These are phyloP conservation scores for Hymenoscyphus repandus DNA, from an alignment of 2,329 filamentous ascomycete genomes.

Conservation along the genomic window DNA sequence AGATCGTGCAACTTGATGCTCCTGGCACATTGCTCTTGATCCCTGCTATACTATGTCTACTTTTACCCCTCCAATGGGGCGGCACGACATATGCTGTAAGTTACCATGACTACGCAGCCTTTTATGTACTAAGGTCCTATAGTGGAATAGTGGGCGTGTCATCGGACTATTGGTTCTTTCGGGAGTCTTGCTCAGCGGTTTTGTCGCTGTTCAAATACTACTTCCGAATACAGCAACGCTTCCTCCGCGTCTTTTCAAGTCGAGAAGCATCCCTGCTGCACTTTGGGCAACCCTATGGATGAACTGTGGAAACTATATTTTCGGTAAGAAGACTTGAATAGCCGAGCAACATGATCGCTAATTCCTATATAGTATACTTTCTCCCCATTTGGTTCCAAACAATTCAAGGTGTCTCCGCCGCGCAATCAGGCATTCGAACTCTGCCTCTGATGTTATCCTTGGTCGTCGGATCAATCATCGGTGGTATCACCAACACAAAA, in stretches of 20 bases:
- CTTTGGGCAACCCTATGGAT: conserved; percentile 20
- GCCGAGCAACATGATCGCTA: not conserved
- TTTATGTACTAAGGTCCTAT: not conserved
- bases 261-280: conserved; percentile 29
- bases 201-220: conserved; percentile 31
- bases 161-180: conserved; percentile 31
- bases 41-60: conserved; percentile 35
- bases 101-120: not conserved
- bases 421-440: conserved; percentile 5
- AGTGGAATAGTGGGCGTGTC: conserved; percentile 24
- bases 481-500: conserved; percentile 11
- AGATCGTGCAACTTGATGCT: conserved; percentile 37
- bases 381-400: conserved; percentile 15
- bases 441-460: conserved; percentile 13
- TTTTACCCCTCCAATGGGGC: conserved; percentile 42
- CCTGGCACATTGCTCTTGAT: conserved; percentile 39
- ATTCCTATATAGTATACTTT: not conserved
- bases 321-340: conserved; percentile 5
- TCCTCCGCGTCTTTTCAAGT: conserved; percentile 33
- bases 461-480: conserved; percentile 24
- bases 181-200: conserved; percentile 26
- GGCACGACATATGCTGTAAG: conserved; percentile 31
- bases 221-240: conserved; percentile 34
- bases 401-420: conserved; percentile 2
- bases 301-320: conserved; percentile 4